These are phyloP conservation scores for Keqinozyma sinolaborantium DNA, from an alignment of 1,139 yeast genomes.

Conservation along the genomic window DNA sequence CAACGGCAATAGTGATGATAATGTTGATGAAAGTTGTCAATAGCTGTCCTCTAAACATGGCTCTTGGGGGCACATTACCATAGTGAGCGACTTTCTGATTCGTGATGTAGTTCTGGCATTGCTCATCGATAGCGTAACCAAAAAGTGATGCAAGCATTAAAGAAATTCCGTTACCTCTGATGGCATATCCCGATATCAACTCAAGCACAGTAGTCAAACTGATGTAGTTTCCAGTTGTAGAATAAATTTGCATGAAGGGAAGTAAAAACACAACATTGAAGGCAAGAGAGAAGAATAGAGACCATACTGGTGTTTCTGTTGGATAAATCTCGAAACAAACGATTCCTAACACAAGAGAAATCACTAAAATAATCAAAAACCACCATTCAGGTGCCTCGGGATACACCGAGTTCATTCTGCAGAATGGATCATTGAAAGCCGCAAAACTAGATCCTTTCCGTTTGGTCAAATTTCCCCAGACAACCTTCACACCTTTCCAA, in stretches of 20 bases:
- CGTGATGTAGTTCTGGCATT: constrained; percentile 54
- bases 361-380: constrained; percentile 44
- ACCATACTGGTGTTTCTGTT: constrained; percentile 54
- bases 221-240: constrained; percentile 50
- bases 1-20: constrained; percentile 49
- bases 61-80: constrained; percentile 56
- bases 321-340: constrained; percentile 45
- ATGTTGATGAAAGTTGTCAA: constrained; percentile 38
- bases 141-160: constrained; percentile 56
- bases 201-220: constrained; percentile 61
- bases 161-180: constrained; percentile 63
- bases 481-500: constrained; percentile 6
- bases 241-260: constrained; percentile 51
- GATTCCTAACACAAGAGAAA: constrained; percentile 49
- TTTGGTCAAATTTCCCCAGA: too few relatives aligned
- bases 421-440: constrained; percentile 47
- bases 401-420: constrained; percentile 51
- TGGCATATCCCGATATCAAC: constrained; percentile 57
- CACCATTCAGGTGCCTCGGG: constrained; percentile 65
- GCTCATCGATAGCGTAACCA: constrained; percentile 58
- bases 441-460: constrained; percentile 44
- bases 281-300: constrained; percentile 53
- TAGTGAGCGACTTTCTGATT: constrained; percentile 63
- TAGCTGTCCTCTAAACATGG: constrained; percentile 58
- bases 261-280: constrained; percentile 53